A percentile compares a stretch with the other conserved stretches of the same genome.
phyloP scores from a whole-genome alignment of 768 basidiomycete genomes.

The Rubroboletus satanas region DNA sequence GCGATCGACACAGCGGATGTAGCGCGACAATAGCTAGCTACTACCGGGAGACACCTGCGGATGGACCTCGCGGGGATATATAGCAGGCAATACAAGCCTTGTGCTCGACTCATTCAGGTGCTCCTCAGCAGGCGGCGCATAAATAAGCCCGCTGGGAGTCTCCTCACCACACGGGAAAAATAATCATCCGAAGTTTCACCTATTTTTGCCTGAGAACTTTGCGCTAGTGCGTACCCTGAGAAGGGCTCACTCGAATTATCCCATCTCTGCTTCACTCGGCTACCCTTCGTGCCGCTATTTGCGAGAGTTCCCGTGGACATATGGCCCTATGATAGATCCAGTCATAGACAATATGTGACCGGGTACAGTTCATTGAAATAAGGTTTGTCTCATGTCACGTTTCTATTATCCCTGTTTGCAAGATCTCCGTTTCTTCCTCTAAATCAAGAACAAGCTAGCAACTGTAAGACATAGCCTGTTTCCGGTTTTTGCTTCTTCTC shows the following conservation, averaged over 20 bases:
- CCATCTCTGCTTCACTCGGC: conserved; percentile 10
- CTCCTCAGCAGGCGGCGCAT: not conserved
- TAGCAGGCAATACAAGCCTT: not conserved
- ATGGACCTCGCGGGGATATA: not conserved
- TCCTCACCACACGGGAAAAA: conserved; percentile 6
- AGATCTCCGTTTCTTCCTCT: conserved; percentile 22
- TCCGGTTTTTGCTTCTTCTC: conserved; percentile 16
- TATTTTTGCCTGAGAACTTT: conserved; percentile 10
- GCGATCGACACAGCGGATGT: not conserved
- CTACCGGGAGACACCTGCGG: not conserved
- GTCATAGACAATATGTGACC: conserved; percentile 1
- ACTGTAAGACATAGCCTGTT: conserved; percentile 7
- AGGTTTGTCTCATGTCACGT: conserved; percentile 32
- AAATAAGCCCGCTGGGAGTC: conserved; percentile 15
- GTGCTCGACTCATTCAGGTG: not conserved
- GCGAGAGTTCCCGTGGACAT: conserved; percentile 13
- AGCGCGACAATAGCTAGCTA: not conserved
- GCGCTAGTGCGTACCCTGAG: conserved; percentile 15
- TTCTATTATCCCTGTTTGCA: conserved; percentile 26
- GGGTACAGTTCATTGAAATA: conserved; percentile 17
- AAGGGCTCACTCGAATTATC: conserved; percentile 18
- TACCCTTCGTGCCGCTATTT: conserved; percentile 12
- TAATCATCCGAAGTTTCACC: conserved; percentile 15
- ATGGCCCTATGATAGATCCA: conserved; percentile 13
- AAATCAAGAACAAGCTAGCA: conserved; percentile 19